Conservation (phyloP, 441 rosid genomes). For the Eruca vesicaria region DNA sequence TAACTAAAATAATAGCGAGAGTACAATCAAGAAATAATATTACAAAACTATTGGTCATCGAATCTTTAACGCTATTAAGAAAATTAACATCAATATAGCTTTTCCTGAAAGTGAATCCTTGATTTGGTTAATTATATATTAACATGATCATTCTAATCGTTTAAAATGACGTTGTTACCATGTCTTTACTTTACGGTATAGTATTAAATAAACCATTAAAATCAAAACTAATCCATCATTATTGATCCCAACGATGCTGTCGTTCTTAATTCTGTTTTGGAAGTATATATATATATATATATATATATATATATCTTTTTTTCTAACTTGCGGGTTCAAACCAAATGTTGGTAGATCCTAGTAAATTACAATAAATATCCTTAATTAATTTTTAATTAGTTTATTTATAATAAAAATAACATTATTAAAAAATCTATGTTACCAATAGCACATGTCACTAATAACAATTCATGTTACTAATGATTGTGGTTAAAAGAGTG, state of each 20-base stretch:
- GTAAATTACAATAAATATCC: too few relatives aligned
- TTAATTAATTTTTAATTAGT: too few relatives aligned
- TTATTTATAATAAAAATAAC: too few relatives aligned
- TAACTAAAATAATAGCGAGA: neutral
- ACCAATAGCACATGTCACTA: too few relatives aligned
- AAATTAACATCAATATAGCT: neutral
- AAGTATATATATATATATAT: too few relatives aligned
- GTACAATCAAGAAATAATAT: neutral
- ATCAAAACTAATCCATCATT: neutral
- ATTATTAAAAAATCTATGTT: too few relatives aligned
- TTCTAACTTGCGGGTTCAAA: too few relatives aligned
- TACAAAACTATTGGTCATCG: neutral
- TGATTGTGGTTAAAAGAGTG: too few relatives aligned
- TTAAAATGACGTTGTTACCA: conserved; percentile 17
- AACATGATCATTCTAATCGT: conserved; percentile 1
- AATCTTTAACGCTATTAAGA: neutral
- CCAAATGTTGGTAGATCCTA: too few relatives aligned
- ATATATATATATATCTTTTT: too few relatives aligned
- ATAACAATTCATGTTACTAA: too few relatives aligned
- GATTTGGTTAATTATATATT: neutral
- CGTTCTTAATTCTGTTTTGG: too few relatives aligned
- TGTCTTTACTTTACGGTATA: conserved; percentile 25
- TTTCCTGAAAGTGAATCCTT: neutral
- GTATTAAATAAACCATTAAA: neutral
- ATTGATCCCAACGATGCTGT: conserved; percentile 10